A percentile compares a stretch with the other conserved stretches of the same genome.
These are phyloP conservation scores for Aquilaria yunnanensis DNA, from an alignment of 345 rosid species.

Conservation along the genomic window DNA sequence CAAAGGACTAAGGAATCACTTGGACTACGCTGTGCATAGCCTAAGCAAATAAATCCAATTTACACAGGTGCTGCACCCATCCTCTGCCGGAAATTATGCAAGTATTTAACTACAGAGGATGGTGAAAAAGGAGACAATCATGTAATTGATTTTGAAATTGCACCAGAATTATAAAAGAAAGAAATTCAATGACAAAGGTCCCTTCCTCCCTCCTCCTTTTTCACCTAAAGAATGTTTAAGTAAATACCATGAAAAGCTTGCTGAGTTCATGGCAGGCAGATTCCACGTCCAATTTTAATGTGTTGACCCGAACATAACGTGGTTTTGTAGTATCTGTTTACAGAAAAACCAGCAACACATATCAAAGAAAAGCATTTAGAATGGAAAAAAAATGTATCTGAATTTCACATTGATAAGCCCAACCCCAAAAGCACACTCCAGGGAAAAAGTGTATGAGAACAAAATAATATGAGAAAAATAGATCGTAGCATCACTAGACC, in stretches of 20 bases:
- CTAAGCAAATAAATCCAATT: too few species aligned
- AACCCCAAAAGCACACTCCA: not conserved
- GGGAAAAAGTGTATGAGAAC: not conserved
- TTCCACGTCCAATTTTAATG: slow-evolving; percentile 64
- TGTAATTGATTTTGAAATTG: too few species aligned
- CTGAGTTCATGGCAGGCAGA: slow-evolving; percentile 56
- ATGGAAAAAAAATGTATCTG: not conserved
- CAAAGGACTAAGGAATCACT: too few species aligned
- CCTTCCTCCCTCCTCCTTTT: too few species aligned
- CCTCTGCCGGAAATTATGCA: too few species aligned
- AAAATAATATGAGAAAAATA: not conserved
- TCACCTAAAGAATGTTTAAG: slow-evolving; percentile 1
- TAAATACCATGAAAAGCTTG: slow-evolving; percentile 47
- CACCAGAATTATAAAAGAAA: too few species aligned
- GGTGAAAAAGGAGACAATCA: too few species aligned
- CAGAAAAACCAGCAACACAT: slow-evolving; percentile 15
- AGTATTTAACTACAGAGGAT: too few species aligned
- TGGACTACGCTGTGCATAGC: too few species aligned
- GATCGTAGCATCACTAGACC: too few species aligned
- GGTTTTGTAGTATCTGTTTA: slow-evolving; percentile 59
- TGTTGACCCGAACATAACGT: slow-evolving; percentile 82
- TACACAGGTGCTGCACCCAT: too few species aligned
- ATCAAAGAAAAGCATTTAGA: not conserved
- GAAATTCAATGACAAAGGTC: too few species aligned
- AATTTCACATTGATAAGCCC: not conserved